These are phyloP conservation scores for Inosperma sp. DNA, from an alignment of 768 basidiomycete species.

Conservation along the genomic window DNA sequence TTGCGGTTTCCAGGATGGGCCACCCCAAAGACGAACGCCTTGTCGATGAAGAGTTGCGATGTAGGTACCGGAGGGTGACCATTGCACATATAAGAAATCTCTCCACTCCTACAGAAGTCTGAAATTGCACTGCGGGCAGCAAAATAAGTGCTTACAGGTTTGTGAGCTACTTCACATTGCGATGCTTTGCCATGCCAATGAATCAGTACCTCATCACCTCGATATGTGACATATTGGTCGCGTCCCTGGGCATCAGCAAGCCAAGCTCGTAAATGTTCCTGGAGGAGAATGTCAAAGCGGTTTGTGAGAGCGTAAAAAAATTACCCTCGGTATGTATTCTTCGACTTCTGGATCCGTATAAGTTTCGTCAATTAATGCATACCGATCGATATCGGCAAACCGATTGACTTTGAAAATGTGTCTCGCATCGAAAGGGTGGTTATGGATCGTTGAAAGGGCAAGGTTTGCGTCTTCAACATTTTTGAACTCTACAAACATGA, in stretches of 20 bases:
- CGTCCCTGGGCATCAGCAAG: slow-evolving; percentile 87
- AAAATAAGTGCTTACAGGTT: slow-evolving; percentile 53
- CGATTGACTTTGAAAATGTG: slow-evolving; percentile 83
- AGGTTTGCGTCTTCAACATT: slow-evolving; percentile 64
- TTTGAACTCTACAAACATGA: slow-evolving; percentile 76
- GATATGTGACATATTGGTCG: slow-evolving; percentile 94
- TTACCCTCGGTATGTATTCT: slow-evolving; percentile 71
- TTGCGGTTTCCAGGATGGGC: slow-evolving; percentile 81
- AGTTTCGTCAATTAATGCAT: slow-evolving; percentile 68
- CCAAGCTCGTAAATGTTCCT: slow-evolving; percentile 98
- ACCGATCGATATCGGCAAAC: slow-evolving; percentile 87
- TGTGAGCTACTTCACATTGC: slow-evolving; percentile 74
- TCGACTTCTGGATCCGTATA: slow-evolving; percentile 72
- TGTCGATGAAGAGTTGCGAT: slow-evolving; percentile 91
- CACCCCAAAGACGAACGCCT: slow-evolving; percentile 95
- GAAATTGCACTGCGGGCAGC: slow-evolving; percentile 11
- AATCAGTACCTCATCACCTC: slow-evolving; percentile 86
- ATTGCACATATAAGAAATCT: slow-evolving; percentile 87
- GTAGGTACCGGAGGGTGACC: slow-evolving; percentile 97
- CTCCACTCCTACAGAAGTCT: slow-evolving; percentile 73
- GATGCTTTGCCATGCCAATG: slow-evolving; percentile 92
- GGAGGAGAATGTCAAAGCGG: slow-evolving; percentile 9
- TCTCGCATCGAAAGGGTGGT: slow-evolving; percentile 80
- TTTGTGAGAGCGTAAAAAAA: slow-evolving; percentile 10
- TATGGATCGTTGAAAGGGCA: slow-evolving; percentile 64